These are phyloP conservation scores for Sextonia rubra DNA, from an alignment of 164 flowering plant species.

Conservation along the genomic window DNA sequence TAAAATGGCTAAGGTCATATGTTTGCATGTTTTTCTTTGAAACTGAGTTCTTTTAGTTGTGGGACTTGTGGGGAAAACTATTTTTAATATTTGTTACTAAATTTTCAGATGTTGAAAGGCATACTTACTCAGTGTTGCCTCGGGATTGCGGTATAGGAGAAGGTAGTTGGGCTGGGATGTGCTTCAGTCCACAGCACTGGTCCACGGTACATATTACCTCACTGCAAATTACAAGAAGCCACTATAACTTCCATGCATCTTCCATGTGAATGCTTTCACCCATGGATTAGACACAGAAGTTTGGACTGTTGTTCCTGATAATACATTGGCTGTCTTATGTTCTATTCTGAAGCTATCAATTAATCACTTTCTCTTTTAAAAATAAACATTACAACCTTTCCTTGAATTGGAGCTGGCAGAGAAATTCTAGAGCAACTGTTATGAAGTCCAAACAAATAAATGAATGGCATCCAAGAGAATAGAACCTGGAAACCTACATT, in stretches of 20 bases:
- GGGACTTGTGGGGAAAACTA: background rate
- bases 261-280: background rate
- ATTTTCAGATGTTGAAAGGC: slow-evolving; percentile 60
- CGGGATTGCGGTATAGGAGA: slow-evolving; percentile 78
- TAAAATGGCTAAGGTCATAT: background rate
- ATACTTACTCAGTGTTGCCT: slow-evolving; percentile 63
- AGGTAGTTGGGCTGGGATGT: slow-evolving; percentile 84
- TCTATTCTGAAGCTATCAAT: background rate
- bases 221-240: background rate
- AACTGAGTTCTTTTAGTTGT: background rate
- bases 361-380: background rate
- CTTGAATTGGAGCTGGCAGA: too few species aligned
- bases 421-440: too few species aligned
- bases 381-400: too few species aligned
- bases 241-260: background rate
- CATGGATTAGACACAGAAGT: too few species aligned
- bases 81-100: slow-evolving; percentile 8
- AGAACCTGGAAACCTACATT: too few species aligned
- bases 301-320: too few species aligned
- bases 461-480: too few species aligned
- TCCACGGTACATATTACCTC: slow-evolving; percentile 46
- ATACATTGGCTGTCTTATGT: background rate
- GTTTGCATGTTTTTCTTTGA: background rate
- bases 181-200: slow-evolving; percentile 73
- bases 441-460: too few species aligned